Conservation (phyloP, 2,329 filamentous ascomycete species). For the Amylocarpus encephaloides region DNA sequence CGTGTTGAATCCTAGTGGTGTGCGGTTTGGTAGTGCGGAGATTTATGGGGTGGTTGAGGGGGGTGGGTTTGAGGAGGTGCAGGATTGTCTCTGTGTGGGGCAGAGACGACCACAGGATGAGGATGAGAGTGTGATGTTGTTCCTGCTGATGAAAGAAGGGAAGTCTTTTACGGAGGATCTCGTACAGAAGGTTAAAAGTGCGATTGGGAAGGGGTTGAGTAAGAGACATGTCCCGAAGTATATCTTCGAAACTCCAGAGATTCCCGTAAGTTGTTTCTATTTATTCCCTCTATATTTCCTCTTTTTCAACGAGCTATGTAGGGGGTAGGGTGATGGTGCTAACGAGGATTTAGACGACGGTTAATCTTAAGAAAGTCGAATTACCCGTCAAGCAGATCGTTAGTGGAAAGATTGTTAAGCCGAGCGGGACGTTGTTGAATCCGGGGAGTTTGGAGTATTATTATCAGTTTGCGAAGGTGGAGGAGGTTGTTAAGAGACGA, state of each 20-base stretch:
- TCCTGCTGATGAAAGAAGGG: conserved; percentile 54
- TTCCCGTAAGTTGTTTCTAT: conserved; percentile 54
- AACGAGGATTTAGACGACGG: conserved; percentile 53
- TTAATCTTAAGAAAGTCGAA: conserved; percentile 83
- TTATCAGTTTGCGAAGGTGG: conserved; percentile 70
- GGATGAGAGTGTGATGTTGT: conserved; percentile 54
- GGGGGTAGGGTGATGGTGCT: not conserved
- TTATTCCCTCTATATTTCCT: not conserved
- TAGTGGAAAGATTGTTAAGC: conserved; percentile 65
- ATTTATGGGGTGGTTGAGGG: conserved; percentile 70
- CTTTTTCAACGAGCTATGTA: not conserved
- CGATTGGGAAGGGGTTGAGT: conserved; percentile 60
- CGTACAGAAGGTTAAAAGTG: conserved; percentile 53
- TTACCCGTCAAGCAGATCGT: conserved; percentile 80
- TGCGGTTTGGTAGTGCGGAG: conserved; percentile 74
- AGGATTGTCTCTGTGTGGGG: conserved; percentile 74
- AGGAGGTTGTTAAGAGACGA: conserved; percentile 42
- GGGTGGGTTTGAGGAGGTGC: conserved; percentile 52
- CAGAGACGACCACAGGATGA: conserved; percentile 57
- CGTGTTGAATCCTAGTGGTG: conserved; percentile 71
- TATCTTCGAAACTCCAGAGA: conserved; percentile 73
- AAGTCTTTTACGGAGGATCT: conserved; percentile 47
- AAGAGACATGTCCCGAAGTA: conserved; percentile 72
- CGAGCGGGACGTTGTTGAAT: conserved; percentile 71
- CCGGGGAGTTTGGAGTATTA: conserved; percentile 71